Conservation (phyloP, 2,329 filamentous ascomycete genomes). For the Lasiodiplodia sp. region DNA sequence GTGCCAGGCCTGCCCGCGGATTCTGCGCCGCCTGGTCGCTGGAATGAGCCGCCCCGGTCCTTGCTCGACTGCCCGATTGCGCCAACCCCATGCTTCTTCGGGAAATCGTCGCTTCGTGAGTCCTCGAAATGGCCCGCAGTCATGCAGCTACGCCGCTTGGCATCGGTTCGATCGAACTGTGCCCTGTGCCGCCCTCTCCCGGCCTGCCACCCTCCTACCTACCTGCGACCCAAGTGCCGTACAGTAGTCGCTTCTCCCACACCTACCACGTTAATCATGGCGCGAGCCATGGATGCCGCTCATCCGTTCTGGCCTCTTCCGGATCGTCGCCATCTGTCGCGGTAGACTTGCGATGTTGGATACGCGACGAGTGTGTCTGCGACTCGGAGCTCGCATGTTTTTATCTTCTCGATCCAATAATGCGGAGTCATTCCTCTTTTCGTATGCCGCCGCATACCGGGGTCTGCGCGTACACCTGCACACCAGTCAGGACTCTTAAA, state of each 20-base stretch:
- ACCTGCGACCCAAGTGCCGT: slow-evolving; percentile 9
- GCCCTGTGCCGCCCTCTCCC: background rate
- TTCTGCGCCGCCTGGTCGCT: background rate
- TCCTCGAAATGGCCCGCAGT: background rate
- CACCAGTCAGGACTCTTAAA: slow-evolving; percentile 25
- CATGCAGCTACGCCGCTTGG: slow-evolving; percentile 14
- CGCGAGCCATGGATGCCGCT: background rate
- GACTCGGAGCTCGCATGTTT: background rate
- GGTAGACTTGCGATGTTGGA: background rate
- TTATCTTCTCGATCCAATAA: background rate
- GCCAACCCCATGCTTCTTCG: slow-evolving; percentile 4
- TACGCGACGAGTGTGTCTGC: background rate
- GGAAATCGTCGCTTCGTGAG: slow-evolving; percentile 24
- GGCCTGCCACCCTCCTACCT: background rate
- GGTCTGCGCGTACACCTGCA: slow-evolving; percentile 21
- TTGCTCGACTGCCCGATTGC: background rate
- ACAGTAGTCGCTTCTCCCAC: background rate
- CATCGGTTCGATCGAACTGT: background rate
- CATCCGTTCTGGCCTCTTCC: slow-evolving; percentile 1
- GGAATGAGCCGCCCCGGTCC: background rate
- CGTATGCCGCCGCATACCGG: background rate
- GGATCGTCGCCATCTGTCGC: background rate
- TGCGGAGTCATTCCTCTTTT: slow-evolving; percentile 16
- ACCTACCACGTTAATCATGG: background rate
- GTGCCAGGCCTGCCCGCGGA: background rate